Conservation (phyloP, 768 basidiomycete species). For the Amanita muscaria region DNA sequence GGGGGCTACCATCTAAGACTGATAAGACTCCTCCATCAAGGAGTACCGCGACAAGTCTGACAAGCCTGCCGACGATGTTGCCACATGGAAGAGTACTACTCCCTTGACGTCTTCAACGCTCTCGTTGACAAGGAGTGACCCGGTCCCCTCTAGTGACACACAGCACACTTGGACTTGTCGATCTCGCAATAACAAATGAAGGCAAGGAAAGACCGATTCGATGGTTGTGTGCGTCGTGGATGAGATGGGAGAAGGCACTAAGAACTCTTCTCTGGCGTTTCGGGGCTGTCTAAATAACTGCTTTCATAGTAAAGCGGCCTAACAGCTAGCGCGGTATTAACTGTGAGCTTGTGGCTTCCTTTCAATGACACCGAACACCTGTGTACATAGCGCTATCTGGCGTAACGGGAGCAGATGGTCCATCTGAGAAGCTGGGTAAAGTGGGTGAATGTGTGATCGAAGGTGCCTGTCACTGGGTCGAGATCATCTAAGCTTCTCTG, state of each 20-base stretch:
- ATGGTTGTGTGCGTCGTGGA: constrained; percentile 72
- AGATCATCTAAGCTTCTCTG: constrained; percentile 35
- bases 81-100: neutral
- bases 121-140: constrained; percentile 3
- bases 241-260: constrained; percentile 36
- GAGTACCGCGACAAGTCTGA: neutral
- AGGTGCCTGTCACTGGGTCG: constrained; percentile 39
- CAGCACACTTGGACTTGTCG: neutral
- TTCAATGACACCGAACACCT: constrained; percentile 21
- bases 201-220: constrained; percentile 25
- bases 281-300: constrained; percentile 33
- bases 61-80: neutral
- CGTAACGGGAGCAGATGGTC: constrained; percentile 47
- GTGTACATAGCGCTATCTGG: constrained; percentile 39
- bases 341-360: constrained; percentile 37
- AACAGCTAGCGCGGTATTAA: constrained; percentile 44
- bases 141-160: constrained; percentile 1
- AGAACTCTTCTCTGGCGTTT: neutral
- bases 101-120: neutral
- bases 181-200: constrained; percentile 2
- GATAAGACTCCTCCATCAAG: neutral
- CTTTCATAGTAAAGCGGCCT: constrained; percentile 39
- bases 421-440: constrained; percentile 30
- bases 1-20: no score
- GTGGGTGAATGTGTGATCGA: constrained; percentile 42